A percentile compares a stretch with the other conserved stretches of the same genome.
Evolutionary conservation across 306 rosid genomes (phyloP).

Genomic region (Albizia julibrissin): DNA sequence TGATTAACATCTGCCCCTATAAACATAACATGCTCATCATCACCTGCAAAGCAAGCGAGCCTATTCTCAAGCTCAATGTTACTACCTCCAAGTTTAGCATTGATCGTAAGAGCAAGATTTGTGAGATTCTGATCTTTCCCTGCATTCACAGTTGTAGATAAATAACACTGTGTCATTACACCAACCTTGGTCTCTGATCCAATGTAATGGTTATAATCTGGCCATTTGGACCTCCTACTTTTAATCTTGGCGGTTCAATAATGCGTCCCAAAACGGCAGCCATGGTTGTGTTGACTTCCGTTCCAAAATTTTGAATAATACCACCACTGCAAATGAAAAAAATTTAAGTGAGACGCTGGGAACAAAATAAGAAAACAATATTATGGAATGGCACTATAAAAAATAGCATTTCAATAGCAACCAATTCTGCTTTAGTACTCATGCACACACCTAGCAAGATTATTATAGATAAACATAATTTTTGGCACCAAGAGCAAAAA

Average conservation of each 20-base stretch:
- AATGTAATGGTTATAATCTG: slow-evolving; percentile 37
- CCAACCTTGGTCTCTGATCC: slow-evolving; percentile 79
- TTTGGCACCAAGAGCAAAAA: background rate
- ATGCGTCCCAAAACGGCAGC: slow-evolving; percentile 62
- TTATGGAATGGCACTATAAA: background rate
- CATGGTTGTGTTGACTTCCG: slow-evolving; percentile 57
- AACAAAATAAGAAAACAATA: slow-evolving; percentile 9
- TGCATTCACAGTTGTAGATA: slow-evolving; percentile 48
- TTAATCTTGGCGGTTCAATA: slow-evolving; percentile 70
- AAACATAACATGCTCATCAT: slow-evolving; percentile 65
- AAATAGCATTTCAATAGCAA: too few relatives aligned
- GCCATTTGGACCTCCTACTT: slow-evolving; percentile 59
- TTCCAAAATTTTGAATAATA: slow-evolving; percentile 56
- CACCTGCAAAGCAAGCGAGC: slow-evolving; percentile 48
- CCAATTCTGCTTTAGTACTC: background rate
- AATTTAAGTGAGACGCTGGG: slow-evolving; percentile 10
- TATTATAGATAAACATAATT: background rate
- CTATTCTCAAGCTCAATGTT: slow-evolving; percentile 63
- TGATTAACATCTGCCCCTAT: slow-evolving; percentile 90
- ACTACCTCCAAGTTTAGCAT: slow-evolving; percentile 91
- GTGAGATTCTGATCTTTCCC: slow-evolving; percentile 60
- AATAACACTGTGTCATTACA: slow-evolving; percentile 76
- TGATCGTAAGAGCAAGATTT: slow-evolving; percentile 72
- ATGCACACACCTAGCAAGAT: background rate
- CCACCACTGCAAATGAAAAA: slow-evolving; percentile 54